Evolutionary conservation across 805 yeast species (phyloP), one percentile per base, ranked within the genome.

Genomic region (Ogataea dorogensis): DNA sequence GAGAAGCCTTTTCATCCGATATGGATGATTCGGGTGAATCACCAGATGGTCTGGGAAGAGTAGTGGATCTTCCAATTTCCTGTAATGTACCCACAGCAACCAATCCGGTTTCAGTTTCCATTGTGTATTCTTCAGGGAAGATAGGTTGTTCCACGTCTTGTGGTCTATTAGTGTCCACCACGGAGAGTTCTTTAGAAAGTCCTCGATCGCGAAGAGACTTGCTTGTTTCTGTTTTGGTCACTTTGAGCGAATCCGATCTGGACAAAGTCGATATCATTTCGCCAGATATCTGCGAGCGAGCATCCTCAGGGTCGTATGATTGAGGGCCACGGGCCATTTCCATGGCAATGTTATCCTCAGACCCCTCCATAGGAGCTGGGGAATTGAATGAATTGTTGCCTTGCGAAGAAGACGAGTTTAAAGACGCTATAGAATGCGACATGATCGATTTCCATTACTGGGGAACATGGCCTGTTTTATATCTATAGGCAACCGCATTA

Each of bases 111-210:
- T 73, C 72, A 0, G 96, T 88, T 66, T 88, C 96, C 59, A 88
- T 47, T 5, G 88, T 83, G 58, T 86, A 88, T 58, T 88, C 96
- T 67, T 88, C 96, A 7, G 96, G 96, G 70, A 88, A 88, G 22
- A 87, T 81, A 11, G 91, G 84, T 44, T 73, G 72, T 42, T 69
- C 72, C 16, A 74, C 68, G 24, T 54, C 63, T 31, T 66, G 50
- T 6, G 86, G 83, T 28, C 77, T 72, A 46, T 73, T 72, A 24
- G 79, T 62, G 46, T 77, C 86, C 0, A 77, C 72, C 17, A 65
- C 53, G 4, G 85, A 79, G 1, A 75, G 65, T 4, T 63, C 67
- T n/a, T 71, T 59, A 5, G 75, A 65, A 11, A 84, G 50, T 39
- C 93, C 93, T 58, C 70, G 63, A 10, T 76, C 79, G 36, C 70